Percentiles rank a stretch among this genome's conserved stretches.
These are phyloP conservation scores for Isabelozyma gotoi DNA, from an alignment of 805 yeast genomes.

Conservation along the genomic window DNA sequence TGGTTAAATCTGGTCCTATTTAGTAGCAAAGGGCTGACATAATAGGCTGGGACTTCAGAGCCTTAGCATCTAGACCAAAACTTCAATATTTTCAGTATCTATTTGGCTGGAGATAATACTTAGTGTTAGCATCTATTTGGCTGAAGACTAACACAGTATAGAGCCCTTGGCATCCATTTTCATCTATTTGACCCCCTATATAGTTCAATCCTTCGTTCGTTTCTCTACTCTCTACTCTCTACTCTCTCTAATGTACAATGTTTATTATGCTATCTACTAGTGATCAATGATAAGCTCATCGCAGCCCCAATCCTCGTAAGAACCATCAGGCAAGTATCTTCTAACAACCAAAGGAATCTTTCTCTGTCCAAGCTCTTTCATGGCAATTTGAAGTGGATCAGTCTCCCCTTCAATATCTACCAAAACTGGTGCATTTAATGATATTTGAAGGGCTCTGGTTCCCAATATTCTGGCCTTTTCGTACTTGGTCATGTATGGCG, in stretches of 20 bases:
- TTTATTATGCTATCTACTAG: conserved; percentile 21
- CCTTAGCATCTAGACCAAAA: too few species aligned
- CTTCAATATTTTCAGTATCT: too few species aligned
- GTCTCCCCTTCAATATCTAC: conserved; percentile 99
- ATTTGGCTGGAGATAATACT: too few species aligned
- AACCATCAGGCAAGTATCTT: conserved; percentile 95
- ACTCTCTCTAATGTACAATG: neutral
- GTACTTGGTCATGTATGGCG: conserved; percentile 98
- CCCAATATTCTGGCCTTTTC: conserved; percentile 98
- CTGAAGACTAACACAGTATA: too few species aligned
- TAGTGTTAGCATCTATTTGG: too few species aligned
- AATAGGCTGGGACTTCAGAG: too few species aligned
- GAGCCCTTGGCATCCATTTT: too few species aligned
- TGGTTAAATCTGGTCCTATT: too few species aligned
- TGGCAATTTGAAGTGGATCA: conserved; percentile 95
- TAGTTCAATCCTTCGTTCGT: neutral
- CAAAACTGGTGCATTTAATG: conserved; percentile 97
- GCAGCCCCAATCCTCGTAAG: conserved; percentile 98
- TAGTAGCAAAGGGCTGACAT: too few species aligned
- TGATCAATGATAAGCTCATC: conserved; percentile 93
- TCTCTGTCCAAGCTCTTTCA: conserved; percentile 92
- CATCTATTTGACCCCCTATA: too few species aligned
- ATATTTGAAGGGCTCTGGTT: conserved; percentile 94
- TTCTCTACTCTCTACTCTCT: too few species aligned
- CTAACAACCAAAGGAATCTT: conserved; percentile 94